A percentile compares a stretch with the other conserved stretches of the same genome.
These are phyloP conservation scores for Cephalotrichum gorgonifer DNA, from an alignment of 2,329 filamentous ascomycete species.

Conservation along the genomic window DNA sequence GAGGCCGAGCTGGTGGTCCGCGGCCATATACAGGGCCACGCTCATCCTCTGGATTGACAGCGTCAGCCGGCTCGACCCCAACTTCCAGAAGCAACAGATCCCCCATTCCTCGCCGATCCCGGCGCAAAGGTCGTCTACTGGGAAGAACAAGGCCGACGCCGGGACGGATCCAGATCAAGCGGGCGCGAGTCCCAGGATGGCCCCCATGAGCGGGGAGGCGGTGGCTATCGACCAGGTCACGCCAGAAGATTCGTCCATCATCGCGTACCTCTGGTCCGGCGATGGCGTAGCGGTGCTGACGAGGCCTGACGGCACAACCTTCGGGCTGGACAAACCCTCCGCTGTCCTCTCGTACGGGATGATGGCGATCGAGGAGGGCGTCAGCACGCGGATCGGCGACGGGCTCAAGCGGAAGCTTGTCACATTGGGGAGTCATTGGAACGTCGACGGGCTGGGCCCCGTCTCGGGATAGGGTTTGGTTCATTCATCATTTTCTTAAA, in stretches of 20 bases:
- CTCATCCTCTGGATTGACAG: constrained; percentile 55
- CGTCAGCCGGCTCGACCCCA: constrained; percentile 19
- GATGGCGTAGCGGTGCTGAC: constrained; percentile 26
- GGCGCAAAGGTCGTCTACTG: constrained; percentile 3
- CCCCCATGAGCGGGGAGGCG: constrained; percentile 1
- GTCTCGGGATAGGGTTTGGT: background rate
- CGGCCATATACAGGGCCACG: constrained; percentile 56
- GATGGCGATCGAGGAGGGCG: constrained; percentile 25
- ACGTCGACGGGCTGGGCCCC: constrained; percentile 13
- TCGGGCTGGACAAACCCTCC: constrained; percentile 24
- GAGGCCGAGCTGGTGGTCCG: constrained; percentile 62
- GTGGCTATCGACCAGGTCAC: constrained; percentile 29
- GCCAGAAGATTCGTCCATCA: constrained; percentile 25
- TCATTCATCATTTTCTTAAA: background rate
- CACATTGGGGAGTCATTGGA: constrained; percentile 27
- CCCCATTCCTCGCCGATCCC: constrained; percentile 7
- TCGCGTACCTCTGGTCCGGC: constrained; percentile 26
- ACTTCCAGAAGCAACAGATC: constrained; percentile 18
- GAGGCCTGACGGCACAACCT: constrained; percentile 17
- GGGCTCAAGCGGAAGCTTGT: constrained; percentile 34
- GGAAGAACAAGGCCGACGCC: constrained; percentile 6
- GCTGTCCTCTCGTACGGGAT: constrained; percentile 30
- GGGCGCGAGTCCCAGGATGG: constrained; percentile 18
- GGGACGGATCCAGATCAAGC: constrained; percentile 4
- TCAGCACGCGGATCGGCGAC: constrained; percentile 31